Base-by-base conservation (phyloP, 768 basidiomycete genomes). In the Tylopilus cervinicoccineus region DNA sequence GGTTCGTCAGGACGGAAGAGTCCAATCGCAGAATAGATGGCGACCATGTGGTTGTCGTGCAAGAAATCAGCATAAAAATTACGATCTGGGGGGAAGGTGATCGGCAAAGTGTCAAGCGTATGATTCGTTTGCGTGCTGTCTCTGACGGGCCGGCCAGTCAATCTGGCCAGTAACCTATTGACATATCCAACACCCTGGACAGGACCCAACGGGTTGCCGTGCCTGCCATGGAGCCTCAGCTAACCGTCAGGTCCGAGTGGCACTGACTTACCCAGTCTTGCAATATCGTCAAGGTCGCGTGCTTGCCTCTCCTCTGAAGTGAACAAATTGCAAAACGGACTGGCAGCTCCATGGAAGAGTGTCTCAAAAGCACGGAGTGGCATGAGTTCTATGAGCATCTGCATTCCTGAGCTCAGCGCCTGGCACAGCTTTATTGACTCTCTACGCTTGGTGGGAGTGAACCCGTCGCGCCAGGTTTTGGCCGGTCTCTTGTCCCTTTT, bases 111-210 rank as follows among this genome's bases (percentile, higher is more conserved):
- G 59, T 87, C 81, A n/a, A 94, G 75, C 0, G 90, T 93, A 12
- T 64, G 66, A 65, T 93, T 93, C 5, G 86, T 88, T 55, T 86
- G 84, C 0, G 89, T 92, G 53, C 74, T 53, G 65, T 92, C 88
- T 33, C 61, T 64, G 27, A 90, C 87, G 3, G 82, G 77, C 14
- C 64, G 65, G 14, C 74, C 73, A 0, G 84, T 88, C 36, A 95
- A 74, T 11, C 93, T 80, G 0, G 89, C 88, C 19, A 94, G 64
- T n/a, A 95, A 77, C 68, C 94, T 92, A 62, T 92, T 93, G 59
- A 88, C 73, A 62, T 88, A 95, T 6, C 92, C 93, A 4, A 93
- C 83, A 27, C 90, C 89, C 61, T 89, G 88, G 7, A 90, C 80
- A 5, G 72, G 83, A 2, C 90, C 89, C 2, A 92, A 71, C 2